Percentiles rank a stretch among this genome's conserved stretches.
phyloP scores from a whole-genome alignment of 1,139 yeast species.

The Taphrina communis region DNA sequence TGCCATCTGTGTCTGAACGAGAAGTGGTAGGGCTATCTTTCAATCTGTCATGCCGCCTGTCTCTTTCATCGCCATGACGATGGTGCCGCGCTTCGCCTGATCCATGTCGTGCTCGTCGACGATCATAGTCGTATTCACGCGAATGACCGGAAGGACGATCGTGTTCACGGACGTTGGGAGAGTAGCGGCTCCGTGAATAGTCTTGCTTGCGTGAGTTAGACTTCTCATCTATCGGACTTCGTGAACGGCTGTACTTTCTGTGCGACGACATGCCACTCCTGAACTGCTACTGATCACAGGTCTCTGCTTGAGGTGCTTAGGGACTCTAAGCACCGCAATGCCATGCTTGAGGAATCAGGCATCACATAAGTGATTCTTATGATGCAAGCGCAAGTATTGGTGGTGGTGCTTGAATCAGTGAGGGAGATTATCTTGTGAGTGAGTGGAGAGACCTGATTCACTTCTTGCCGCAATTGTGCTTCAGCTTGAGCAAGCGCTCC shows the following conservation, averaged over 20 bases:
- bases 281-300: no score
- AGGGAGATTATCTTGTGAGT: neutral
- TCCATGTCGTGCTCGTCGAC: neutral
- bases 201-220: slow-evolving; percentile 31
- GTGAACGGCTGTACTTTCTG: slow-evolving; percentile 37
- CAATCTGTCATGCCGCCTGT: neutral
- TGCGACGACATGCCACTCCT: slow-evolving; percentile 16
- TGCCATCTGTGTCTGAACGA: neutral
- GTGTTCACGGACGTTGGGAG: neutral
- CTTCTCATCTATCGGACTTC: slow-evolving; percentile 37
- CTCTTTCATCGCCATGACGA: neutral
- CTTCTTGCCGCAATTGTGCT: neutral
- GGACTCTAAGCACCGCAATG: no score
- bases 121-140: neutral
- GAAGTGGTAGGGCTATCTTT: slow-evolving; percentile 4
- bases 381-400: no score
- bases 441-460: neutral
- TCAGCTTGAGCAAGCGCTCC: no score
- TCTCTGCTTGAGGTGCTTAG: no score
- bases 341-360: no score
- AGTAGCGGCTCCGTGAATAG: neutral
- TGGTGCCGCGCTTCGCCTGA: neutral
- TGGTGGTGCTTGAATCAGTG: neutral
- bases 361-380: no score
- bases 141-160: neutral